These are phyloP conservation scores for Leptosphaerulina australis DNA, from an alignment of 2,329 filamentous ascomycete species.

Conservation along the genomic window DNA sequence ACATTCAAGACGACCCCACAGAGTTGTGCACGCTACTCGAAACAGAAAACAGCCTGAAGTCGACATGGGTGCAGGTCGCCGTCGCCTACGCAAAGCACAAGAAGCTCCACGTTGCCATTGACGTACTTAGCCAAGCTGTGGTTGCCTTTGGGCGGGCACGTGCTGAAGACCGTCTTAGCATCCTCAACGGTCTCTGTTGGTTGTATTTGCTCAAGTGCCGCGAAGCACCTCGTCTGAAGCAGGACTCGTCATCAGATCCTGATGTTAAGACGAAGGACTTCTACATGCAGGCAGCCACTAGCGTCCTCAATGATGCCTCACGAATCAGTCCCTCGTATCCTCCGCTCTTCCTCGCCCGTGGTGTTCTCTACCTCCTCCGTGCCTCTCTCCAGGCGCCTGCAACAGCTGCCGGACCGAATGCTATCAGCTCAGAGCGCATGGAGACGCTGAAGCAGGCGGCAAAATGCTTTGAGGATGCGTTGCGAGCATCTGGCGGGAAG, in stretches of 20 bases:
- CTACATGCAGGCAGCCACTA: constrained; percentile 89
- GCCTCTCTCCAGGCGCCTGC: constrained; percentile 82
- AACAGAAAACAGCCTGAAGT: constrained; percentile 88
- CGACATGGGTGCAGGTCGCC: constrained; percentile 97
- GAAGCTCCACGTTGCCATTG: constrained; percentile 83
- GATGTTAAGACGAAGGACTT: constrained; percentile 90
- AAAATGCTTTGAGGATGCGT: constrained; percentile 94
- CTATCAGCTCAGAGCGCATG: constrained; percentile 71
- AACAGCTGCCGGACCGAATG: constrained; percentile 66
- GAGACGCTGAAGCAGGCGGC: constrained; percentile 84
- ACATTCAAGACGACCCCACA: constrained; percentile 86
- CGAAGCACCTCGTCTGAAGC: constrained; percentile 71
- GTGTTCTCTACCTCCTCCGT: constrained; percentile 84
- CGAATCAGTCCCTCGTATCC: constrained; percentile 91
- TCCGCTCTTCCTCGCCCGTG: constrained; percentile 87
- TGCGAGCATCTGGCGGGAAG: constrained; percentile 79
- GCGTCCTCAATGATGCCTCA: constrained; percentile 91
- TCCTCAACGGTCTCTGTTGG: constrained; percentile 87
- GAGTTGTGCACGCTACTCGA: constrained; percentile 95
- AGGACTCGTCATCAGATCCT: constrained; percentile 50
- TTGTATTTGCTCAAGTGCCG: constrained; percentile 88
- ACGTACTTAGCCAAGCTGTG: constrained; percentile 74
- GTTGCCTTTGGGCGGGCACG: constrained; percentile 71
- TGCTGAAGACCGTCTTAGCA: constrained; percentile 81
- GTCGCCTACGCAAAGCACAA: constrained; percentile 95